Base-by-base conservation (phyloP, 306 rosid genomes). In the Castanea sativa region DNA sequence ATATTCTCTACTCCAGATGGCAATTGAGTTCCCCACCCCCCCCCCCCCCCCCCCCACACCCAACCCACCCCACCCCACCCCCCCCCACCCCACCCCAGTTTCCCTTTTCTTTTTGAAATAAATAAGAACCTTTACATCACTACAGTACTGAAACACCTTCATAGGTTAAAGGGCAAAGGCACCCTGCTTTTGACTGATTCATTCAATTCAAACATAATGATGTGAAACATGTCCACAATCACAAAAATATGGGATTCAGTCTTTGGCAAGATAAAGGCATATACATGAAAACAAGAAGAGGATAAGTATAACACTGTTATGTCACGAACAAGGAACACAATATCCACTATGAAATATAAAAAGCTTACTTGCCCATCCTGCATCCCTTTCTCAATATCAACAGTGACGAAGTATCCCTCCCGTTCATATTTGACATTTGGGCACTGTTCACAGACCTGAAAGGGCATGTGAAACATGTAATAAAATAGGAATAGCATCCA, bases 381-480 rank as follows among this genome's bases (percentile, higher is more conserved):
- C 99, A 95, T 93, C 87, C 99, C 99, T 82, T 95, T 95, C 89
- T 95, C 99, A 51, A 95, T 93, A 82, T 95, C 99, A 79, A 95
- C 98, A 38, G 97, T 93, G 61, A 93, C 69, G 53, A 89, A 91
- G 85, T 93, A 93, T 55, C 99, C 99, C 89, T 95, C 99, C 83
- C 99, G 81, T 82, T 80, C 98, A 58, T 76, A 95, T 88, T 95
- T 93, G 79, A 93, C 98, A 86, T 95, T 95, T 82, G 91, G 86
- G 82, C 99, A 95, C 78, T 95, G 90, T 71, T 95, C 99, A 67
- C 99, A 95, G 82, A 95, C 99, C 99, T 95, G 89, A 77, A 83
- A 68, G 82, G 16, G 69, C 55, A 82, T 55, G 77, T 35, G 19
- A 74, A 35, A 80, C 6, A 69, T 43, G 59, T 58, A 27, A 51